Evolutionary conservation across 2,329 filamentous ascomycete genomes (phyloP), one percentile per base, ranked within the genome.

Genomic region (Fusarium oligoseptatum): DNA sequence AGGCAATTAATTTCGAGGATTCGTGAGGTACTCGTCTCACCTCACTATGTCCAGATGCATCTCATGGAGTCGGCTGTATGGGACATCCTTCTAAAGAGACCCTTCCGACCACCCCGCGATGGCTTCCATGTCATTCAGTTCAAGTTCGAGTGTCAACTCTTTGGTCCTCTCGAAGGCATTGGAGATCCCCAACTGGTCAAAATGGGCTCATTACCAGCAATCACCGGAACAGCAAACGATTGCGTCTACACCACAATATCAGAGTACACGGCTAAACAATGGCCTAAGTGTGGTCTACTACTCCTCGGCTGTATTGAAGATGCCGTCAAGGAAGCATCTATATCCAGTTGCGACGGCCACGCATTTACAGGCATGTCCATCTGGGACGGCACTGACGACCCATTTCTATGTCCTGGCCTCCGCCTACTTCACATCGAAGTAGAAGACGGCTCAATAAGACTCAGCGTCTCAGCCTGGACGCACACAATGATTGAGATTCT

Each of bases 11-110:
- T 83, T n/a, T 60, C 69, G 2, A 73, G 75, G 29, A 80, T 83
- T 39, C 77, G 77, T 14, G 78, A 77, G 39, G 72, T 80, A 11
- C 67, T 84, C 1, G 60, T 82, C 14, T 82, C 82, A 0, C 82
- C 82, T 3, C 81, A 84, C 39, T 79, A 79, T 60, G 80, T 84
- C 12, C 82, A 83, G 64, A 80, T 83, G 70, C 82, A 84, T 60
- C 68, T 83, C n/a, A 79, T 81, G 73, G 82, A 83, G 63, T 83
- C 82, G 3, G 80, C 82, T 10, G 72, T 83, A 0, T 84, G 82
- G 82, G 79, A 82, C 56, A 79, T 83, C 9, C 72, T 83, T 6
- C 48, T 80, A n/a, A 83, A 76, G 29, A 74, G 78, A 34, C 77
- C 78, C 2, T 78, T 68, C n/a, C 78, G 74, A 17, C 82, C 82